Percentiles rank a stretch among this genome's conserved stretches.
These are phyloP conservation scores for Ploettnerulaceae sp. DNA, from an alignment of 2,329 filamentous ascomycete species.

Conservation along the genomic window DNA sequence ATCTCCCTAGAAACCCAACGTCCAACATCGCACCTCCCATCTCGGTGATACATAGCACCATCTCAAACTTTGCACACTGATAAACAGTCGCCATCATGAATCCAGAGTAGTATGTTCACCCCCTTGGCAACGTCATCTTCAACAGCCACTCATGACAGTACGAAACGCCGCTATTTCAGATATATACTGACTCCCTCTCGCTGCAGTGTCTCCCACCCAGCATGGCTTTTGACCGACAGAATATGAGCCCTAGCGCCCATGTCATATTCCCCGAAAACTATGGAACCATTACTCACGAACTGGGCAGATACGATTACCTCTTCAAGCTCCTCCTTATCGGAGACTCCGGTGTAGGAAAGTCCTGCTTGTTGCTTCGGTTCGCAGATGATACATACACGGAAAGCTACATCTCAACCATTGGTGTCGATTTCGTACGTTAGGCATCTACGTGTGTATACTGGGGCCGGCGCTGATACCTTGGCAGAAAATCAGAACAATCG, in stretches of 20 bases:
- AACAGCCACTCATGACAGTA: conserved; percentile 12
- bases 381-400: conserved; percentile 99
- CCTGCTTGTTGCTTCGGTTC: conserved; percentile 94
- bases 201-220: conserved; percentile 22
- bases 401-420: conserved; percentile 99
- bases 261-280: conserved; percentile 9
- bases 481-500: conserved; percentile 99
- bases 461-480: conserved; percentile 32
- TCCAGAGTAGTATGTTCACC: conserved; percentile 75
- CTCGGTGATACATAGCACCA: conserved; percentile 7
- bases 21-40: conserved; percentile 18
- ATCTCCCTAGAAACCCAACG: conserved; percentile 16
- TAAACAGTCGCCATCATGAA: conserved; percentile 60
- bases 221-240: conserved; percentile 12
- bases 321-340: conserved; percentile 99
- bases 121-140: conserved; percentile 21
- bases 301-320: conserved; percentile 95
- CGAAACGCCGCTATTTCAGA: conserved; percentile 19
- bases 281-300: conserved; percentile 23
- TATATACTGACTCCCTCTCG: conserved; percentile 19
- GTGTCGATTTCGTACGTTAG: conserved; percentile 86
- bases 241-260: conserved; percentile 11
- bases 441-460: neutral
- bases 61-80: conserved; percentile 7
- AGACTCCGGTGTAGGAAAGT: conserved; percentile 99